A percentile compares a stretch with the other conserved stretches of the same genome.
These are phyloP conservation scores for Xylariaceae sp. DNA, from an alignment of 2,329 filamentous ascomycete genomes.

Conservation along the genomic window DNA sequence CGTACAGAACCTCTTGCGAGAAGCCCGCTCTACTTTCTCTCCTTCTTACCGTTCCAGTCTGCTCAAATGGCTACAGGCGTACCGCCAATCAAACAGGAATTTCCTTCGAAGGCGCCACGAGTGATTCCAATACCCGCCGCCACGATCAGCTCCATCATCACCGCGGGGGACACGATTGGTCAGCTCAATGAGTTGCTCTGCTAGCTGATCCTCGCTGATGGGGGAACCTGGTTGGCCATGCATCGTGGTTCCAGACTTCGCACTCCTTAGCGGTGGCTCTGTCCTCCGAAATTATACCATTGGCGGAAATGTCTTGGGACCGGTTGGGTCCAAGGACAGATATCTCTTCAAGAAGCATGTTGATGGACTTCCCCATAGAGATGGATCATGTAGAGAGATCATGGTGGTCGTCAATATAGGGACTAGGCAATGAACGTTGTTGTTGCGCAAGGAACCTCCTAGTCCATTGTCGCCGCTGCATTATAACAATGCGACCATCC, in stretches of 20 bases:
- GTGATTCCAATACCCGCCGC: constrained; percentile 6
- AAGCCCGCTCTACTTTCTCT: too few species aligned
- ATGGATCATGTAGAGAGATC: too few species aligned
- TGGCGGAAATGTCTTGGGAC: constrained; percentile 25
- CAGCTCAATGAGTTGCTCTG: constrained; percentile 28
- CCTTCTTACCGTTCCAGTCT: too few species aligned
- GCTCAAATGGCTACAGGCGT: not conserved
- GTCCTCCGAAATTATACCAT: constrained; percentile 40
- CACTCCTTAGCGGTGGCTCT: constrained; percentile 24
- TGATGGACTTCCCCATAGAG: too few species aligned
- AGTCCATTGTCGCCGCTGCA: too few species aligned
- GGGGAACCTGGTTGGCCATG: constrained; percentile 34
- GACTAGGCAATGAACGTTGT: too few species aligned
- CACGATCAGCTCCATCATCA: constrained; percentile 30
- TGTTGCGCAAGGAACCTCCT: too few species aligned
- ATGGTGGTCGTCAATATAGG: too few species aligned
- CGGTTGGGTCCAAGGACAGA: too few species aligned
- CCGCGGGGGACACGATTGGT: constrained; percentile 30
- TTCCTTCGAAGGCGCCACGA: constrained; percentile 26
- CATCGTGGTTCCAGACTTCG: constrained; percentile 31
- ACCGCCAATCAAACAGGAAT: not conserved
- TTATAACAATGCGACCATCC: too few species aligned
- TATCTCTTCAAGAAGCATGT: too few species aligned
- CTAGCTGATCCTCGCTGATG: constrained; percentile 29
- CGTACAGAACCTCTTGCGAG: too few species aligned